phyloP scores from a whole-genome alignment of 2,329 filamentous ascomycete species.

The Ciborinia camelliae region DNA sequence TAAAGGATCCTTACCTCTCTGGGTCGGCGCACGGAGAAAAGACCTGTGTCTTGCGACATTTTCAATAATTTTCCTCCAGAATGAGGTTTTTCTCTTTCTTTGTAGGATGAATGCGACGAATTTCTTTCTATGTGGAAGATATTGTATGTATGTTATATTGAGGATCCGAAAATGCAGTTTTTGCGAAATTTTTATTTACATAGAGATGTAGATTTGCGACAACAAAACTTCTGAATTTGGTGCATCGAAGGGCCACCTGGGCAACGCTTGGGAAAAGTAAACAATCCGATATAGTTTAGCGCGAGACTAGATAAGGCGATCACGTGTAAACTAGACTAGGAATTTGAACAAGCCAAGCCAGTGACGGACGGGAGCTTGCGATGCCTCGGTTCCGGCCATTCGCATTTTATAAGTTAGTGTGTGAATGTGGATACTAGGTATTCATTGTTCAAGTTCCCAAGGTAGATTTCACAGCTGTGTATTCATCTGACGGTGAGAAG shows the following conservation, averaged over 20 bases:
- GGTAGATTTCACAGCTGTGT: neutral
- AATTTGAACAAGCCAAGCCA: neutral
- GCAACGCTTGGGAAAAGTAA: constrained; percentile 18
- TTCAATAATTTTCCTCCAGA: constrained; percentile 20
- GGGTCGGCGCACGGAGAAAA: constrained; percentile 88
- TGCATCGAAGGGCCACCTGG: constrained; percentile 13
- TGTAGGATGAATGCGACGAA: neutral
- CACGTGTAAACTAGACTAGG: neutral
- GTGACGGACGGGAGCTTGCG: too few relatives aligned
- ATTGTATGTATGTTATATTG: neutral
- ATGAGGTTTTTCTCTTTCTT: neutral
- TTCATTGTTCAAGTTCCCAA: constrained; percentile 16
- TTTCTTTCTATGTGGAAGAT: constrained; percentile 13
- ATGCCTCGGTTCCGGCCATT: constrained; percentile 28
- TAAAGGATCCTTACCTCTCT: constrained; percentile 66
- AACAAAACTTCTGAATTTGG: constrained; percentile 13
- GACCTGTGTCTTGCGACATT: constrained; percentile 83
- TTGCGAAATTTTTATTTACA: constrained; percentile 7
- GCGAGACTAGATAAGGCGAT: neutral
- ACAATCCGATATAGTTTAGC: constrained; percentile 14
- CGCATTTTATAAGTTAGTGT: constrained; percentile 17
- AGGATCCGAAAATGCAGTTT: neutral
- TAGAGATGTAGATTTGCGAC: neutral
- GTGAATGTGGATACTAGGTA: too few relatives aligned
- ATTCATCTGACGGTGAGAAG: constrained; percentile 11